These are phyloP conservation scores for Monosporozyma unispora DNA, from an alignment of 805 yeast genomes.

Conservation along the genomic window DNA sequence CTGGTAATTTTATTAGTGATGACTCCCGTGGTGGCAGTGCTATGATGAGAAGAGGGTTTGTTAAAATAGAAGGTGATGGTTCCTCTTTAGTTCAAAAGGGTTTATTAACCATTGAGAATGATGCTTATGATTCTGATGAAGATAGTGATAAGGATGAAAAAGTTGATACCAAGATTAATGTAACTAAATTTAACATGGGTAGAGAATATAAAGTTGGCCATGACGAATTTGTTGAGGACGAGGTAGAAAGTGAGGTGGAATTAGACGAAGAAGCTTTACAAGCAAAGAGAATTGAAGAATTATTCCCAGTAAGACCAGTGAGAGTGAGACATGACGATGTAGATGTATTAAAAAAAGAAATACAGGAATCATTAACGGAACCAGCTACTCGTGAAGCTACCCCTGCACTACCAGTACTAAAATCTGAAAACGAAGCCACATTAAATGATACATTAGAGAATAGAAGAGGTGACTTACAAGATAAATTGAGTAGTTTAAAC, in stretches of 20 bases:
- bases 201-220: slow-evolving; percentile 45
- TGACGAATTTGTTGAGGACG: slow-evolving; percentile 10
- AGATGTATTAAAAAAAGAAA: slow-evolving; percentile 26
- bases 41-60: slow-evolving; percentile 1
- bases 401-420: slow-evolving; percentile 15
- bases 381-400: slow-evolving; percentile 23
- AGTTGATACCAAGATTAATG: slow-evolving; percentile 7
- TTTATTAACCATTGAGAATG: slow-evolving; percentile 16
- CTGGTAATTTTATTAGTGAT: slow-evolving; percentile 38
- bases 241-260: slow-evolving; percentile 14
- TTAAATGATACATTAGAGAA: slow-evolving; percentile 14
- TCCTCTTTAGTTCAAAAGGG: slow-evolving; percentile 20
- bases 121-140: slow-evolving; percentile 30
- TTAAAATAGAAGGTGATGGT: slow-evolving; percentile 6
- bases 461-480: slow-evolving; percentile 22
- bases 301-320: slow-evolving; percentile 66
- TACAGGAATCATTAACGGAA: slow-evolving; percentile 23
- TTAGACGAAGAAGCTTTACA: slow-evolving; percentile 22
- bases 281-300: slow-evolving; percentile 23
- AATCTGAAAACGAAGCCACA: slow-evolving; percentile 16
- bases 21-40: slow-evolving; percentile 14
- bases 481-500: slow-evolving; percentile 23
- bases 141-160: slow-evolving; percentile 29
- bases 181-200: slow-evolving; percentile 54
- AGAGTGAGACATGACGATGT: slow-evolving; percentile 40